Conservation (phyloP, 2,329 filamentous ascomycete species). For the Aurifilum marmelostoma region DNA sequence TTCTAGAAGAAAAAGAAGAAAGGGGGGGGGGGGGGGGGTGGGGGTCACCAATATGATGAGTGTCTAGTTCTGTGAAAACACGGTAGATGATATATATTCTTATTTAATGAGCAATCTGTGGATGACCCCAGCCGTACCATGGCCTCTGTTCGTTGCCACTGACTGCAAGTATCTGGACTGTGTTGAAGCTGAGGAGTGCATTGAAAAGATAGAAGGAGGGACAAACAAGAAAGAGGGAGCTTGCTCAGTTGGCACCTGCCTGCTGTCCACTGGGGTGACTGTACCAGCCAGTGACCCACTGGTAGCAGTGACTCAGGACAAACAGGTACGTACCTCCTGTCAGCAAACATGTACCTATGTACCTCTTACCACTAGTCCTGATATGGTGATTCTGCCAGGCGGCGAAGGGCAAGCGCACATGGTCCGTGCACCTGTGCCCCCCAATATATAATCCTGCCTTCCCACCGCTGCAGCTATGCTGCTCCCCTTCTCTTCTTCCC, state of each 20-base stretch:
- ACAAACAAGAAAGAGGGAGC: not conserved
- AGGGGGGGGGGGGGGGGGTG: too few species aligned
- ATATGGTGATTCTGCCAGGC: slow-evolving; percentile 16
- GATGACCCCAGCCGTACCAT: not conserved
- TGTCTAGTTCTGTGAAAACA: not conserved
- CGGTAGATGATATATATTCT: slow-evolving; percentile 2
- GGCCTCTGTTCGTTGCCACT: not conserved
- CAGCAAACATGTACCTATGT: not conserved
- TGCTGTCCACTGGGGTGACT: not conserved
- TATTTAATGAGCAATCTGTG: not conserved
- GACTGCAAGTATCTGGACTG: not conserved
- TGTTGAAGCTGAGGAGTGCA: not conserved
- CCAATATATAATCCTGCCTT: slow-evolving; percentile 28
- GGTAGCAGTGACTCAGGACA: not conserved
- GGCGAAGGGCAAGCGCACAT: not conserved
- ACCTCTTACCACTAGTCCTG: not conserved
- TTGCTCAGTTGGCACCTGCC: not conserved
- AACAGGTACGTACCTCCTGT: not conserved
- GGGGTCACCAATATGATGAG: not conserved
- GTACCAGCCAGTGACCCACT: not conserved
- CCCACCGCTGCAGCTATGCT: slow-evolving; percentile 24
- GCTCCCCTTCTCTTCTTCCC: slow-evolving; percentile 43
- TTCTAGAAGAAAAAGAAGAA: not conserved
- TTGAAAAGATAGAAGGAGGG: too few species aligned
- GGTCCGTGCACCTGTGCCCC: slow-evolving; percentile 4